These are phyloP conservation scores for Chamaecyparis obtusa DNA, from an alignment of 75 land plant genomes.

Conservation along the genomic window DNA sequence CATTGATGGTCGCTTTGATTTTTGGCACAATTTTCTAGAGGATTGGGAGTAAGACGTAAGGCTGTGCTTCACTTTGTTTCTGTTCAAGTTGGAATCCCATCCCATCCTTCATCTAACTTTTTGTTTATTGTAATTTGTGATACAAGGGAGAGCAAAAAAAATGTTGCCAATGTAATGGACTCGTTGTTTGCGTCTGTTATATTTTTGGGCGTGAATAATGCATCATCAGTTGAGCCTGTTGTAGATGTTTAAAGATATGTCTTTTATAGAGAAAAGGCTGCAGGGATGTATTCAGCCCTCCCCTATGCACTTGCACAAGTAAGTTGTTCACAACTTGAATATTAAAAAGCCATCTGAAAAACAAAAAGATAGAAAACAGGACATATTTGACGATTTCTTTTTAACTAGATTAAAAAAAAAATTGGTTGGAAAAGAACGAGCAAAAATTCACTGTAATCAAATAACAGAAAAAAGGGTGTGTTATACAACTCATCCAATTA, in stretches of 20 bases:
- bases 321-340: too few relatives aligned
- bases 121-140: too few relatives aligned
- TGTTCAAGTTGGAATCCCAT: background rate
- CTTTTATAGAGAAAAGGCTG: slow-evolving; percentile 2
- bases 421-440: background rate
- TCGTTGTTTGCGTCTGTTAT: background rate
- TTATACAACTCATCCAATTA: background rate
- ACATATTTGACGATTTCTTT: too few relatives aligned
- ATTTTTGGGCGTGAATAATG: background rate
- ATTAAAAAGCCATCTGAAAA: too few relatives aligned
- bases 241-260: background rate
- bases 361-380: too few relatives aligned
- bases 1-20: slow-evolving; percentile 54
- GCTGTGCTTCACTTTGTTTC: background rate
- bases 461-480: background rate
- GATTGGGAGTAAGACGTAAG: slow-evolving; percentile 31
- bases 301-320: background rate
- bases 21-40: slow-evolving; percentile 89
- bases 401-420: background rate
- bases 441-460: background rate
- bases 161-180: background rate
- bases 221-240: too few relatives aligned
- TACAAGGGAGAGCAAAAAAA: background rate
- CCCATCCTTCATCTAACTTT: background rate
- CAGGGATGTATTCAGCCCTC: background rate